Conservation (phyloP, 306 rosid species). For the Alnus glutinosa region DNA sequence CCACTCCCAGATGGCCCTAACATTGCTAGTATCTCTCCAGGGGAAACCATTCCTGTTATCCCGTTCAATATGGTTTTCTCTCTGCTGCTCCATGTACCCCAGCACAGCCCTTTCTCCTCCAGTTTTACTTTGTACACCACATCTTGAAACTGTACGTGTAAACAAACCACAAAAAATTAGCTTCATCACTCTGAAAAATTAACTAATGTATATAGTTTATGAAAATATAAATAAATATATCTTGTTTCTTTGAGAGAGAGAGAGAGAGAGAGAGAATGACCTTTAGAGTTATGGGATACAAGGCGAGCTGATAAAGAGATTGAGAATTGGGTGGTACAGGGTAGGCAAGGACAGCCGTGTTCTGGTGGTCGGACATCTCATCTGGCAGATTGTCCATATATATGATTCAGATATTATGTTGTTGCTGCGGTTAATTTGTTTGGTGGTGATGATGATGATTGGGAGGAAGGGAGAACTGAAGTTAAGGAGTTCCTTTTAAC, state of each 20-base stretch:
- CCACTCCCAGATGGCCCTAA: constrained; percentile 98
- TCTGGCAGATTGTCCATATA: constrained; percentile 34
- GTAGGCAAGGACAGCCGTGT: constrained; percentile 47
- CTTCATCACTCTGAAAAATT: not conserved
- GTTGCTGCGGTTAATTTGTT: no score
- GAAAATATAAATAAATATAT: not conserved
- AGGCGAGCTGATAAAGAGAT: constrained; percentile 52
- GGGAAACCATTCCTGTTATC: constrained; percentile 75
- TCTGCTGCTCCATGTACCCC: constrained; percentile 47
- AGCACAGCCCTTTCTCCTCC: constrained; percentile 53
- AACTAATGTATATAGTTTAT: constrained; percentile 28
- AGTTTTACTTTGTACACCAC: constrained; percentile 79
- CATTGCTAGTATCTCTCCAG: constrained; percentile 97
- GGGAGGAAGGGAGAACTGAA: constrained; percentile 31
- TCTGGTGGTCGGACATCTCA: constrained; percentile 49
- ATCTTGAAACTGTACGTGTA: constrained; percentile 74
- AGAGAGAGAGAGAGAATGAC: constrained; percentile 32
- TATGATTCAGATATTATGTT: no score
- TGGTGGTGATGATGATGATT: constrained; percentile 22
- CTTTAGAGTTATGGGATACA: constrained; percentile 81
- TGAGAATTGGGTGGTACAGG: constrained; percentile 49
- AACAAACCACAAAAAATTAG: not conserved
- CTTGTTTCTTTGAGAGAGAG: not conserved
- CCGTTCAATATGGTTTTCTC: constrained; percentile 82
- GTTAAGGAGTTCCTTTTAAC: constrained; percentile 54